Evolutionary conservation across 768 basidiomycete genomes (phyloP).

Genomic region (Holtermanniella nyarrowii): DNA sequence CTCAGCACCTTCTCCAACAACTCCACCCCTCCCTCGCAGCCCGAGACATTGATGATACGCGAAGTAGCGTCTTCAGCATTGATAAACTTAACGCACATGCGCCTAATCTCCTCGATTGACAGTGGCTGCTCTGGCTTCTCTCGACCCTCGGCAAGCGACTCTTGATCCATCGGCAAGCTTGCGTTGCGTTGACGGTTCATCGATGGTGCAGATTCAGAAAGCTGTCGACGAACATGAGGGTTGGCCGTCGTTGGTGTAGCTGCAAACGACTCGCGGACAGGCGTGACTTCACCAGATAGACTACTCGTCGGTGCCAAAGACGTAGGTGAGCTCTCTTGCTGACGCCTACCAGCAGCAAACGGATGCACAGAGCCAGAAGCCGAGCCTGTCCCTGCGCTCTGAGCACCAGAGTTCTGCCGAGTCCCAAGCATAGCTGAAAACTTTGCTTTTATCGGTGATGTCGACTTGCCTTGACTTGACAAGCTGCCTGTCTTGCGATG

Average conservation of each 20-base stretch:
- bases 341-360: conserved; percentile 21
- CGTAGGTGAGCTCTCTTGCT: neutral
- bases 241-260: neutral
- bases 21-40: conserved; percentile 67
- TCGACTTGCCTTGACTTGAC: conserved; percentile 4
- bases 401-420: neutral
- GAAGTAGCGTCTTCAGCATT: conserved; percentile 67
- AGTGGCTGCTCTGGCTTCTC: conserved; percentile 28
- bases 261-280: neutral
- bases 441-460: conserved; percentile 24
- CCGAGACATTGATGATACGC: conserved; percentile 64
- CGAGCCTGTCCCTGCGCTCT: neutral
- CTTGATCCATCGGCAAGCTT: neutral
- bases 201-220: no score
- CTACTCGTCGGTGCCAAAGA: no score
- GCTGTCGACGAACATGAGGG: no score
- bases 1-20: conserved; percentile 78
- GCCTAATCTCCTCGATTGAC: conserved; percentile 65
- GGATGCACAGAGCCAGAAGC: conserved; percentile 18
- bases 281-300: neutral
- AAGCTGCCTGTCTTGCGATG: conserved; percentile 14
- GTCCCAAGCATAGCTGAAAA: conserved; percentile 18
- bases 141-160: neutral
- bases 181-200: neutral
- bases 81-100: conserved; percentile 77